Base-by-base conservation (phyloP, 129 eudicot species). In the Lonicera japonica region DNA sequence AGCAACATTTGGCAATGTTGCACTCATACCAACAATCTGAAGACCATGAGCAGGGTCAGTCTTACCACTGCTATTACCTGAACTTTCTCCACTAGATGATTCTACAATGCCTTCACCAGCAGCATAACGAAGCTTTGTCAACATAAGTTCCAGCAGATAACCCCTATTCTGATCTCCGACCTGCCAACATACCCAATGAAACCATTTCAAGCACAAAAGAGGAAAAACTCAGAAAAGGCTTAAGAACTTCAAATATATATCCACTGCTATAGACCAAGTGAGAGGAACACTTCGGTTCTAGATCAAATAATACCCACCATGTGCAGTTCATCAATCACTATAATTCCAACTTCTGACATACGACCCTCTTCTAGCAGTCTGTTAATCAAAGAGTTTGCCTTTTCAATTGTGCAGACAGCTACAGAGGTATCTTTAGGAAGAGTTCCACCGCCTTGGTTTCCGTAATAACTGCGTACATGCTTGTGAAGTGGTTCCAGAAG, bases 1-100 rank as follows among this genome's bases (percentile, higher is more conserved):
- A 56, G 88, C 81, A 65, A 92, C 99, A 85, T 92, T 92, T 20
- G 99, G 99, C 73, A 92, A 73, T 39, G 99, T 92, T 48, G 99
- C 96, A 85, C 96, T 92, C 99, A 92, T 92, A 54, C 99, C 99
- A 72, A 92, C 95, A 72, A 92, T 92, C 77, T 92, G 99, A 34
- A 92, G 85, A 65, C 95, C 87, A 55, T 74, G 78, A 54, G 90
- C 82, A 61, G 84, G 73, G 67, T 88, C 99, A 7, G 65, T 61
- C 72, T 79, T 82, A 53, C 95, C 82, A 41, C 96, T 88, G 72
- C 96, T 87, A 65, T 82, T 50, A 25, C 91, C 91, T 2, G 95
- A 88, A 83, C 85, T 92, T 83, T 85, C 99, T 62, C 95, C 95
- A 70, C 95, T 85, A 43, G 95, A 85, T 59, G 84, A 69, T 56